Conservation (phyloP, 1,284 basidiomycete genomes). For the Ceratobasidium papillatum region DNA sequence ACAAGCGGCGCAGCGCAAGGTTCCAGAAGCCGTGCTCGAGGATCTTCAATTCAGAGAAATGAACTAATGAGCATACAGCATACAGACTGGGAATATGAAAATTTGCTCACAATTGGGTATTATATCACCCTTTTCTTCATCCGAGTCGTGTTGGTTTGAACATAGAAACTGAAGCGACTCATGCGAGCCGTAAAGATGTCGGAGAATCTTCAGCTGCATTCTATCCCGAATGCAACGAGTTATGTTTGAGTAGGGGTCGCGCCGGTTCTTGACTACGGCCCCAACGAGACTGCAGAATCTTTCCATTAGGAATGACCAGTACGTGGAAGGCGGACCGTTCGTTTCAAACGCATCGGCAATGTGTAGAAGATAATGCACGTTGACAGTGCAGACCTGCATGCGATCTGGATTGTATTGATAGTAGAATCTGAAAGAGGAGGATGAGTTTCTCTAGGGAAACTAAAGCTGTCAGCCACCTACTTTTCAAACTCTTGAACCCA, state of each 20-base stretch:
- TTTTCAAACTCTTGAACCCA: constrained; percentile 59
- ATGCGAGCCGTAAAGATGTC: constrained; percentile 44
- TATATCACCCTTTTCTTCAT: no score
- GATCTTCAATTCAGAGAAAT: no score
- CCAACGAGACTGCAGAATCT: constrained; percentile 48
- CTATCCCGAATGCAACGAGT: constrained; percentile 46
- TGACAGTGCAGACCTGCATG: constrained; percentile 54
- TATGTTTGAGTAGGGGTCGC: constrained; percentile 49
- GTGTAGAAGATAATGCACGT: constrained; percentile 57
- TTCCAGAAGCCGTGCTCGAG: neutral
- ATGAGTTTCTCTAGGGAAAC: no score
- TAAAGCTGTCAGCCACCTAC: constrained; percentile 51
- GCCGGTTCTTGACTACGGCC: constrained; percentile 47
- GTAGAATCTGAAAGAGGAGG: constrained; percentile 51
- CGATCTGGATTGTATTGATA: constrained; percentile 52
- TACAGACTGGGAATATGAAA: no score
- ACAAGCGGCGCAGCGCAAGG: neutral
- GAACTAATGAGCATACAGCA: no score
- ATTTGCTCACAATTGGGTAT: no score
- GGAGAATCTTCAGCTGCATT: constrained; percentile 48
- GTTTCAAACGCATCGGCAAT: constrained; percentile 52
- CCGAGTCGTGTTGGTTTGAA: no score
- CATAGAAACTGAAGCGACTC: no score
- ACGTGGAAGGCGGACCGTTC: constrained; percentile 56
- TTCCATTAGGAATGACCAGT: constrained; percentile 58